Evolutionary conservation across 768 basidiomycete species (phyloP), one percentile per base, ranked within the genome.

Genomic region (Rhodotorula taiwanensis): DNA sequence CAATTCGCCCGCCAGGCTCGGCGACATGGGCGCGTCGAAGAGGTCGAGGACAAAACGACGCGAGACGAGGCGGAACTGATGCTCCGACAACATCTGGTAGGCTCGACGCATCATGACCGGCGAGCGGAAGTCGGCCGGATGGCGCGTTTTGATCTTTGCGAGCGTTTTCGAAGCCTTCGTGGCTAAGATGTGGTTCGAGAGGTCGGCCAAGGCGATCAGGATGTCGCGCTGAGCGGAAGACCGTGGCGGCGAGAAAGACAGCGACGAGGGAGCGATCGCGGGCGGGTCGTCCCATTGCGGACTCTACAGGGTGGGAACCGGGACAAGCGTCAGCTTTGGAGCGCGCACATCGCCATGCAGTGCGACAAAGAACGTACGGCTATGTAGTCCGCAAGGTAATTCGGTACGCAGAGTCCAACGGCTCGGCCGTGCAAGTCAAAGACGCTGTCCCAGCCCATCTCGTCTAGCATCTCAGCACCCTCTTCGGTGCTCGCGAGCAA

Each of bases 101-200:
- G 86, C 90, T 44, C 93, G 84, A 75, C 85, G 91, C 72, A 88
- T 85, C 74, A 92, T 81, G 7, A 83, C 77, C 0, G 87, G 81
- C 0, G 91, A 92, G 8, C 81, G 77, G 77, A 97, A 98, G 31
- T 87, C 81, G 6, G 78, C 74, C 31, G 84, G 83, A 84, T 92
- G 77, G 9, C 84, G 83, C 50, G 85, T 80, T 77, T 89, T 89
- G 79, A 91, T 83, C 73, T 83, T 83, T 33, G 89, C 86, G 43
- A 99, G 79, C 23, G 89, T 86, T 50, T 90, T 83, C 28, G 95
- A 98, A 2, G 95, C 92, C 28, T 89, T 84, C 72, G 93, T 93
- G 0, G 93, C 92, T 61, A 98, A 88, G 54, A 98, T 92, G 25
- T 92, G 89, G 74, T 99, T 99, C 33, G 87, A 86, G 45, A 99